These are phyloP conservation scores for Penicillium malachiteum DNA, from an alignment of 495 filamentous ascomycete species.

Conservation along the genomic window DNA sequence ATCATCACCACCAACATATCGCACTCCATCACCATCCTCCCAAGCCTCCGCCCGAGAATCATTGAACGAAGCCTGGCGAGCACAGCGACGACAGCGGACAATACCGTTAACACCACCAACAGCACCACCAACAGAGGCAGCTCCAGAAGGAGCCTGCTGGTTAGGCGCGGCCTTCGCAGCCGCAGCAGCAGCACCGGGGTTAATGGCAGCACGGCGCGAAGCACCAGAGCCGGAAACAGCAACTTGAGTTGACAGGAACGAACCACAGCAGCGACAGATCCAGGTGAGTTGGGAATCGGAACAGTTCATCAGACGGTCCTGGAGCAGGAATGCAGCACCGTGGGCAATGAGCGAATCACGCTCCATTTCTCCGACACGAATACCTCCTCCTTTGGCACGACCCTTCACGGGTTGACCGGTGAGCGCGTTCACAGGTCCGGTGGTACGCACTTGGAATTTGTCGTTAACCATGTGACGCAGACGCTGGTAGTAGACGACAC, in stretches of 20 bases:
- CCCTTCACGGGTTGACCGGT: constrained; percentile 98
- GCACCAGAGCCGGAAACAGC: constrained; percentile 48
- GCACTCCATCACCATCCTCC: constrained; percentile 83
- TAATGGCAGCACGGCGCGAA: constrained; percentile 26
- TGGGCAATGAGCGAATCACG: constrained; percentile 91
- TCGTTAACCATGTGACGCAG: constrained; percentile 99
- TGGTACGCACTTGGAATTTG: constrained; percentile 97
- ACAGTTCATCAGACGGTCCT: constrained; percentile 95
- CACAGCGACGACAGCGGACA: constrained; percentile 84
- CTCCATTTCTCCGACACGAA: constrained; percentile 99
- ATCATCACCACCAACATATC: constrained; percentile 83
- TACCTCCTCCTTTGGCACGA: constrained; percentile 91
- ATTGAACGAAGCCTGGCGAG: constrained; percentile 60
- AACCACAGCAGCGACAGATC: constrained; percentile 85
- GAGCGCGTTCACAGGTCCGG: constrained; percentile 80
- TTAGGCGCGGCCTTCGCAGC: constrained; percentile 36
- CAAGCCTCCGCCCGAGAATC: constrained; percentile 71
- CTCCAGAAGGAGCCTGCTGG: constrained; percentile 22
- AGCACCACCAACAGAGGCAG: constrained; percentile 17
- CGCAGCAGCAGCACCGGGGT: constrained; percentile 31
- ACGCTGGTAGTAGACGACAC: constrained; percentile 96
- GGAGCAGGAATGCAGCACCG: constrained; percentile 89
- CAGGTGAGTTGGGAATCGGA: constrained; percentile 84
- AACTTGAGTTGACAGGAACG: constrained; percentile 81
- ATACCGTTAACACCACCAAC: constrained; percentile 57